Conservation (phyloP, 1,139 yeast genomes). For the Kodamaea plutei region DNA sequence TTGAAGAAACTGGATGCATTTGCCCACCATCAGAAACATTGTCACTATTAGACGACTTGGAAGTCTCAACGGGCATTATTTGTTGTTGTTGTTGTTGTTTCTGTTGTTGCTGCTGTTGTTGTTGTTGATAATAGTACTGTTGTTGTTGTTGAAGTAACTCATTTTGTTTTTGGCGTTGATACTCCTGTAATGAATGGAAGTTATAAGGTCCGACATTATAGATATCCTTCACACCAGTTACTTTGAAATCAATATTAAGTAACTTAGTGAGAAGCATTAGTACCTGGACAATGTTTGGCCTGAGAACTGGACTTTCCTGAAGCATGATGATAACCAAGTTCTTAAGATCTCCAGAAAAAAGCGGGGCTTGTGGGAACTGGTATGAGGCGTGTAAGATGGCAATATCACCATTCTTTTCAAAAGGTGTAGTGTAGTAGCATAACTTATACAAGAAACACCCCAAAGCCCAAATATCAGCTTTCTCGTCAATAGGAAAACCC, state of each 20-base stretch:
- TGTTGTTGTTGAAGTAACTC: slow-evolving; percentile 36
- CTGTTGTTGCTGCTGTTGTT: slow-evolving; percentile 10
- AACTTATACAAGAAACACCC: slow-evolving; percentile 75
- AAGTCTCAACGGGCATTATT: no score
- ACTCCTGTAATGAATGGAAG: slow-evolving; percentile 44
- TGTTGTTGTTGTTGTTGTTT: slow-evolving; percentile 6
- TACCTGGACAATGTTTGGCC: slow-evolving; percentile 84
- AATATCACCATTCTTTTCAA: slow-evolving; percentile 68
- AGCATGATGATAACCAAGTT: slow-evolving; percentile 76
- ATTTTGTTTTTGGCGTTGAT: slow-evolving; percentile 38
- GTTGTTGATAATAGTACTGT: slow-evolving; percentile 30
- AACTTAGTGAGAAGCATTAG: slow-evolving; percentile 34
- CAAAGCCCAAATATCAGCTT: slow-evolving; percentile 80
- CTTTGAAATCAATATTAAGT: slow-evolving; percentile 26
- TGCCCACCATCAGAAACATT: no score
- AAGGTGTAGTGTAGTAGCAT: slow-evolving; percentile 79
- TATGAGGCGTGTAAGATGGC: slow-evolving; percentile 68
- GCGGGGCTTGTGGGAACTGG: slow-evolving; percentile 55
- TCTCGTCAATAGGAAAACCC: slow-evolving; percentile 67
- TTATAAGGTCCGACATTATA: slow-evolving; percentile 39
- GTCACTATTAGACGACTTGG: no score
- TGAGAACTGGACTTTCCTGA: slow-evolving; percentile 70
- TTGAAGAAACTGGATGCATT: slow-evolving; percentile 30
- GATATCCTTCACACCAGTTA: slow-evolving; percentile 32
- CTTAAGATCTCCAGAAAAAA: slow-evolving; percentile 58